These are phyloP conservation scores for Phytopythium boreale DNA, from an alignment of 352 stramenopile genomes.

Conservation along the genomic window DNA sequence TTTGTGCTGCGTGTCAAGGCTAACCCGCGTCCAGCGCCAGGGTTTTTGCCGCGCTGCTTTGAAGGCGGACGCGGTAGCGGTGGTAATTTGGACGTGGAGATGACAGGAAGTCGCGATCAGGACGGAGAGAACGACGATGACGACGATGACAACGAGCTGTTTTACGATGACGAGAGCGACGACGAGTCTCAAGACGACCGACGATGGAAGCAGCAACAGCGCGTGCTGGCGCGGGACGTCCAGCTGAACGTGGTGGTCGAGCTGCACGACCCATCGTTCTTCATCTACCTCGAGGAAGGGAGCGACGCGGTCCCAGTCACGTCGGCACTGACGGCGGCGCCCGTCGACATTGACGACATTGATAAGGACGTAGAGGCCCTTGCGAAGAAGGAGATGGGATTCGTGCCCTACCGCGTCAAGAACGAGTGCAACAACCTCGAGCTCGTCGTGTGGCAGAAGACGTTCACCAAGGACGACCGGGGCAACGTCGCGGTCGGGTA, in stretches of 20 bases:
- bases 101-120: background rate
- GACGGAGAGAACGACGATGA: conserved; percentile 22
- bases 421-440: conserved; percentile 81
- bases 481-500: conserved; percentile 43
- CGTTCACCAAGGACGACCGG: conserved; percentile 46
- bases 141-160: conserved; percentile 23
- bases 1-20: conserved; percentile 75
- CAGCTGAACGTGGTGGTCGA: conserved; percentile 78
- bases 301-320: conserved; percentile 17
- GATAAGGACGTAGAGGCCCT: conserved; percentile 15
- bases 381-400: conserved; percentile 17
- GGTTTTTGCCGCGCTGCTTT: conserved; percentile 38
- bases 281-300: conserved; percentile 57
- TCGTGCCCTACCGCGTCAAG: conserved; percentile 78
- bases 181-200: conserved; percentile 14
- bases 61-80: conserved; percentile 18
- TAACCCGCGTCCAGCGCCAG: conserved; percentile 39
- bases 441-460: conserved; percentile 82
- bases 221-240: conserved; percentile 33
- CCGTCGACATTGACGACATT: background rate
- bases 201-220: conserved; percentile 11
- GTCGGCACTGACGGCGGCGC: conserved; percentile 9
- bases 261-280: conserved; percentile 74
- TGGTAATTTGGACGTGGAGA: background rate
- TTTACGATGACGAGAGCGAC: conserved; percentile 38